These are phyloP conservation scores for Laburnicola sp. DNA, from an alignment of 2,329 filamentous ascomycete genomes.

Conservation along the genomic window DNA sequence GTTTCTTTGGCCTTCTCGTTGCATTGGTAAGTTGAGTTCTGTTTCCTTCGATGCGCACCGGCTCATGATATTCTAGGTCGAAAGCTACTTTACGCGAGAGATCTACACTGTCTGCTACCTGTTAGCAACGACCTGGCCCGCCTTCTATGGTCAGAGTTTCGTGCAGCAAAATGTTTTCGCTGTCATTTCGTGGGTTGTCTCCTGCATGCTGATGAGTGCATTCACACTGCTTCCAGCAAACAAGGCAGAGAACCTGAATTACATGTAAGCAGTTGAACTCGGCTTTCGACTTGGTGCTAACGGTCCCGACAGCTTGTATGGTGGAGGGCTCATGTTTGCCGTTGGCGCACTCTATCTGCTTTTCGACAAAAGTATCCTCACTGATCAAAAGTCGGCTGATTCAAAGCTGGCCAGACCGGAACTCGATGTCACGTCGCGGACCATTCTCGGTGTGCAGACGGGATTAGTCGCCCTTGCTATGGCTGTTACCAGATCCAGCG, in stretches of 20 bases:
- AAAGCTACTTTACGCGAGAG: slow-evolving; percentile 89
- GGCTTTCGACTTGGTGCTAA: slow-evolving; percentile 9
- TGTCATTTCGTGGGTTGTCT: slow-evolving; percentile 70
- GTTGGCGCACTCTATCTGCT: slow-evolving; percentile 77
- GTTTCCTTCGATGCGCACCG: neutral
- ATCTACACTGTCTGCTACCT: slow-evolving; percentile 82
- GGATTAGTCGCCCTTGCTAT: slow-evolving; percentile 81
- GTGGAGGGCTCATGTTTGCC: slow-evolving; percentile 75
- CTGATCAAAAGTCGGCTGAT: slow-evolving; percentile 43
- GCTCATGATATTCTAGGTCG: slow-evolving; percentile 60
- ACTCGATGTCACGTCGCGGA: slow-evolving; percentile 57
- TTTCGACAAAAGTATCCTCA: slow-evolving; percentile 69
- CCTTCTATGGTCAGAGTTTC: slow-evolving; percentile 73
- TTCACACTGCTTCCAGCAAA: slow-evolving; percentile 88
- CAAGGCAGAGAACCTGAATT: slow-evolving; percentile 74
- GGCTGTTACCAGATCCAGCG: slow-evolving; percentile 82
- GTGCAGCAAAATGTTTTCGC: slow-evolving; percentile 66
- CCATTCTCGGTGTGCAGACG: slow-evolving; percentile 70
- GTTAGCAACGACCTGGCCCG: slow-evolving; percentile 76
- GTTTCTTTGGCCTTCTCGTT: slow-evolving; percentile 76
- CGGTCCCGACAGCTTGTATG: slow-evolving; percentile 61
- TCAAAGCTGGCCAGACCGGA: slow-evolving; percentile 30
- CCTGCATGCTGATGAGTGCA: slow-evolving; percentile 80
- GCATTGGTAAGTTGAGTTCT: slow-evolving; percentile 59
- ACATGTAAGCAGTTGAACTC: slow-evolving; percentile 65